phyloP scores from a whole-genome alignment of 169 alveolate species.

The Amoebophrya sp. region DNA sequence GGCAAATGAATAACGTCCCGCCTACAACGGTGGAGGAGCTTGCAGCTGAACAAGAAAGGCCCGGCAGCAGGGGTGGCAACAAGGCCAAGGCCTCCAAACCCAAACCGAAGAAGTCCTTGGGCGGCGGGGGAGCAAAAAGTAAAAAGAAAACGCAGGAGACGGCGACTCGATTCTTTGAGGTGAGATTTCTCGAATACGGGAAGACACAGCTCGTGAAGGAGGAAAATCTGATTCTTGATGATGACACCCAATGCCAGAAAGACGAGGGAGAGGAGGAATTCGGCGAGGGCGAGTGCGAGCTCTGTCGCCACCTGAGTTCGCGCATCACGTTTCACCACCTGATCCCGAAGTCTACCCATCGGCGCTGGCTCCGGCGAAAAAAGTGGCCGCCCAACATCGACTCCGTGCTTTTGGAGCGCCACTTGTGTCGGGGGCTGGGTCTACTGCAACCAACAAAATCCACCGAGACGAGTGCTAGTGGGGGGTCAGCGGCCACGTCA shows the following conservation, averaged over 20 bases:
- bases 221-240: background rate
- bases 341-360: background rate
- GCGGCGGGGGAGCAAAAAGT: background rate
- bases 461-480: background rate
- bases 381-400: background rate
- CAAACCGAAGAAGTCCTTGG: background rate
- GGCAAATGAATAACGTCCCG: background rate
- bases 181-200: background rate
- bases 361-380: background rate
- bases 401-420: background rate
- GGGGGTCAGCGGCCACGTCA: background rate
- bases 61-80: background rate
- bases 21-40: background rate
- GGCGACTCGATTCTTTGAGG: background rate
- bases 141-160: background rate
- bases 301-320: background rate
- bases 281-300: conserved; percentile 15
- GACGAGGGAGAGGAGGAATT: background rate
- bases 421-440: background rate
- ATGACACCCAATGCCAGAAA: background rate
- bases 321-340: conserved; percentile 9
- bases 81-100: background rate
- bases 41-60: background rate
- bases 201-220: background rate
- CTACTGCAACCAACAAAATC: background rate